Percentiles rank a stretch among this genome's conserved stretches.
Evolutionary conservation across 139 green algal species (phyloP).

Genomic region (Closterium sp.): DNA sequence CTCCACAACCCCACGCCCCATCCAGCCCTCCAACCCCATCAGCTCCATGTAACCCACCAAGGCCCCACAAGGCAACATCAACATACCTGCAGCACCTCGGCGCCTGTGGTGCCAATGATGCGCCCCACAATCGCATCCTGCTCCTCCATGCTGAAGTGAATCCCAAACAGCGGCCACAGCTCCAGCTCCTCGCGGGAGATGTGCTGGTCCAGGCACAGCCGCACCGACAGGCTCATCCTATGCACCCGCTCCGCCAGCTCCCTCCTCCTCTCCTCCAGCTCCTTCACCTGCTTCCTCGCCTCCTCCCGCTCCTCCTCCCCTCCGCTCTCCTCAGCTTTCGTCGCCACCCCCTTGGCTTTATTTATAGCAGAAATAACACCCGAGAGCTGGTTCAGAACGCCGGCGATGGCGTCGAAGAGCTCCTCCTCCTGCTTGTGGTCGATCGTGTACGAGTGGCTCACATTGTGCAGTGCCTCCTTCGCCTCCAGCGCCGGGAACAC

Average conservation of each 20-base stretch:
- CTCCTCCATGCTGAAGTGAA: conserved; percentile 85
- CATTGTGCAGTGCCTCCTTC: conserved; percentile 90
- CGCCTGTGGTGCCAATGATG: conserved; percentile 76
- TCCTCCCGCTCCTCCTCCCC: background rate
- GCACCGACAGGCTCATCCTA: conserved; percentile 74
- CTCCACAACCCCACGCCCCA: too few relatives aligned
- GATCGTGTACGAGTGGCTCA: conserved; percentile 93
- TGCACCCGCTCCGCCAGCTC: conserved; percentile 13
- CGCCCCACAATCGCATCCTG: conserved; percentile 86
- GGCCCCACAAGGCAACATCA: too few relatives aligned
- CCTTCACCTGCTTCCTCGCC: background rate
- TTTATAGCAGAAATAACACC: background rate
- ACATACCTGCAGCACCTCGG: conserved; percentile 79
- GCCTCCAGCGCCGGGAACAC: conserved; percentile 95
- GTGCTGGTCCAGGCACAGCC: conserved; percentile 80
- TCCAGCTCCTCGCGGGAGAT: conserved; percentile 82
- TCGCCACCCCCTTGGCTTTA: background rate
- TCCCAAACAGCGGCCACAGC: conserved; percentile 95
- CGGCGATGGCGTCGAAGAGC: conserved; percentile 74
- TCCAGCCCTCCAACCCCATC: too few relatives aligned
- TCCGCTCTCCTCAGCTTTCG: background rate
- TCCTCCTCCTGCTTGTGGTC: conserved; percentile 93
- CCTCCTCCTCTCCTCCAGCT: conserved; percentile 17
- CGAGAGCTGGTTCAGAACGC: conserved; percentile 40
- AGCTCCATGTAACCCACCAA: too few relatives aligned